Evolutionary conservation across 768 basidiomycete genomes (phyloP).

Genomic region (Russula earlei): DNA sequence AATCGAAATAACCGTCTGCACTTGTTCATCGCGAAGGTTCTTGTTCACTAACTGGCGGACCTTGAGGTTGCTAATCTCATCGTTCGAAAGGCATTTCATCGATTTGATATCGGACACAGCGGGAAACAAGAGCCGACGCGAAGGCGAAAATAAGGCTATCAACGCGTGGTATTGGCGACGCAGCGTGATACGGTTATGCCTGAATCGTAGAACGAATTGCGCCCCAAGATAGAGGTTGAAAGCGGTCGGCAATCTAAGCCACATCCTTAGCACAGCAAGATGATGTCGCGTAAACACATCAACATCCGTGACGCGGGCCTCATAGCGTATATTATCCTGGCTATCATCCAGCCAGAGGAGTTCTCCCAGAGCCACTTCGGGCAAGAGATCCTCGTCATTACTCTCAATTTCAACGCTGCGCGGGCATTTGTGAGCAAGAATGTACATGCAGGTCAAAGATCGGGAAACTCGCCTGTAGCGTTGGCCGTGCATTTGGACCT

Average conservation of each 20-base stretch:
- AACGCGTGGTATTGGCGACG: constrained; percentile 54
- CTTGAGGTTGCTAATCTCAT: constrained; percentile 3
- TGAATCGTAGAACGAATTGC: constrained; percentile 42
- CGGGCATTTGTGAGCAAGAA: neutral
- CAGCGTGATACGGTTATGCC: constrained; percentile 43
- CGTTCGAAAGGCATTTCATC: constrained; percentile 13
- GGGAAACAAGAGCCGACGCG: constrained; percentile 46
- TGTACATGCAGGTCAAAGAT: neutral
- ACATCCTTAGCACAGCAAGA: constrained; percentile 35
- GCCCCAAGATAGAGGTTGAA: constrained; percentile 34
- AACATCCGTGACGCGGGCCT: neutral
- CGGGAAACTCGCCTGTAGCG: neutral
- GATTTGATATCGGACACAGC: constrained; percentile 24
- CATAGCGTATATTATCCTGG: constrained; percentile 1
- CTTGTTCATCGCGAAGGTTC: constrained; percentile 38
- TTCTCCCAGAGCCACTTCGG: constrained; percentile 6
- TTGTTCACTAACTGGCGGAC: constrained; percentile 30
- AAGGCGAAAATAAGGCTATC: constrained; percentile 32
- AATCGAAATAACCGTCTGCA: constrained; percentile 39
- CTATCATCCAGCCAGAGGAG: constrained; percentile 12
- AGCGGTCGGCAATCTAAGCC: constrained; percentile 33
- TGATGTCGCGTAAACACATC: neutral
- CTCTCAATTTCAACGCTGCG: constrained; percentile 8
- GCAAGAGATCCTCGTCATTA: constrained; percentile 8
- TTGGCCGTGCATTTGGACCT: neutral